Conservation (phyloP, 441 rosid genomes). For the Aleurites moluccanus region DNA sequence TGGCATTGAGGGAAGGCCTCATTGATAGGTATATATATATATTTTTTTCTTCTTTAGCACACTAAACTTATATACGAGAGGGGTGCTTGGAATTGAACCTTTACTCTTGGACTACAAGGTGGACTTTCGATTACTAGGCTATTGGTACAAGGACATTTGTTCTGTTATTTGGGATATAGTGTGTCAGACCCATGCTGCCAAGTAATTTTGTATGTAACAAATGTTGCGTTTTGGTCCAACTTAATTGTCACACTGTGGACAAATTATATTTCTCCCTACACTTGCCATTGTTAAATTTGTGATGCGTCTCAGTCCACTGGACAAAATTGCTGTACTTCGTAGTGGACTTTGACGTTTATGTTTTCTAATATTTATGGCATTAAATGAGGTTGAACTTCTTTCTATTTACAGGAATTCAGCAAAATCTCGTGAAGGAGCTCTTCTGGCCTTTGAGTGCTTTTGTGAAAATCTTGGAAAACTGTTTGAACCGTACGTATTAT, state of each 20-base stretch:
- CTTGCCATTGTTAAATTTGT: not conserved
- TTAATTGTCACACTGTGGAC: not conserved
- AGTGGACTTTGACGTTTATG: not conserved
- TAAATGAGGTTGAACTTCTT: constrained; percentile 17
- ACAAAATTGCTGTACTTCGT: not conserved
- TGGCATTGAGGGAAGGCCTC: constrained; percentile 68
- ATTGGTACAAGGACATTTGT: not conserved
- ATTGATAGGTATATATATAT: constrained; percentile 63
- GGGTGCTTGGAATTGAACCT: not conserved
- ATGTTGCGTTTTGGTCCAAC: not conserved
- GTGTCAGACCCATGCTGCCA: too few relatives aligned
- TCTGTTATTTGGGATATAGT: not conserved
- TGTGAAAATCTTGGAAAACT: constrained; percentile 94
- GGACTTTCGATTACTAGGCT: not conserved
- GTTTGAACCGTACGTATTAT: constrained; percentile 89
- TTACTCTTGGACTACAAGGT: not conserved
- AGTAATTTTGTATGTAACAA: too few relatives aligned
- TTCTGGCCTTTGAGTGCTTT: constrained; percentile 96
- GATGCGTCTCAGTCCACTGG: not conserved
- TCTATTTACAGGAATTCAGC: constrained; percentile 71
- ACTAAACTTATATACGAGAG: not conserved
- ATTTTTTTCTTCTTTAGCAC: not conserved
- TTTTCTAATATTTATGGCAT: not conserved
- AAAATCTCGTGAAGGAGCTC: constrained; percentile 95
- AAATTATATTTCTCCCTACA: not conserved